Conservation (phyloP, 192 early-diverging fungal species). For the Phycomyces blakesleeanus region DNA sequence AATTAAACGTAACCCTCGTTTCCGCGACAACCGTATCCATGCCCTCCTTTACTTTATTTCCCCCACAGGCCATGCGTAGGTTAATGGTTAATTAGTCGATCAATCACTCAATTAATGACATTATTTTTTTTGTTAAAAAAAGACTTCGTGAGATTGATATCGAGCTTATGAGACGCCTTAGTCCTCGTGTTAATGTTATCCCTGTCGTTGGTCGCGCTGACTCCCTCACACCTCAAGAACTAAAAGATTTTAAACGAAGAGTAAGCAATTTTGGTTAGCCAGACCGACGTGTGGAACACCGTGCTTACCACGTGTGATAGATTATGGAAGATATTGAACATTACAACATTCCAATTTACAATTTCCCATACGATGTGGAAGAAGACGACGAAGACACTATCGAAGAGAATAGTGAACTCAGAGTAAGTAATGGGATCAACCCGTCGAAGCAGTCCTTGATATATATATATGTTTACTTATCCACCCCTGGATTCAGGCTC, state of each 20-base stretch:
- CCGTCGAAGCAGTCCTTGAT: not conserved
- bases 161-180: constrained; percentile 88
- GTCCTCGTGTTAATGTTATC: constrained; percentile 91
- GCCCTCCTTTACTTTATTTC: constrained; percentile 96
- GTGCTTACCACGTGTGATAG: constrained; percentile 9
- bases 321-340: constrained; percentile 97
- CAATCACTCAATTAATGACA: too few relatives aligned
- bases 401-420: constrained; percentile 96
- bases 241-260: constrained; percentile 84
- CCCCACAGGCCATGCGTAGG: constrained; percentile 89
- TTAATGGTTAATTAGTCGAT: constrained; percentile 3
- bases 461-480: not conserved
- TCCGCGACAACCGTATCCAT: constrained; percentile 95
- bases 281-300: constrained; percentile 11
- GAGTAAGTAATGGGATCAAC: constrained; percentile 30
- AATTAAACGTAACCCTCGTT: constrained; percentile 83
- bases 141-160: constrained; percentile 93
- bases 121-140: too few relatives aligned
- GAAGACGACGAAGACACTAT: constrained; percentile 98
- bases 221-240: constrained; percentile 83
- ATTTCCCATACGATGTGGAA: constrained; percentile 91
- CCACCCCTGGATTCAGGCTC: constrained; percentile 19
- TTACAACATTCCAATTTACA: constrained; percentile 96
- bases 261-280: constrained; percentile 6
- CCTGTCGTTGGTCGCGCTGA: constrained; percentile 96